These are phyloP conservation scores for Peniophora sp. DNA, from an alignment of 1,284 basidiomycete species.

Conservation along the genomic window DNA sequence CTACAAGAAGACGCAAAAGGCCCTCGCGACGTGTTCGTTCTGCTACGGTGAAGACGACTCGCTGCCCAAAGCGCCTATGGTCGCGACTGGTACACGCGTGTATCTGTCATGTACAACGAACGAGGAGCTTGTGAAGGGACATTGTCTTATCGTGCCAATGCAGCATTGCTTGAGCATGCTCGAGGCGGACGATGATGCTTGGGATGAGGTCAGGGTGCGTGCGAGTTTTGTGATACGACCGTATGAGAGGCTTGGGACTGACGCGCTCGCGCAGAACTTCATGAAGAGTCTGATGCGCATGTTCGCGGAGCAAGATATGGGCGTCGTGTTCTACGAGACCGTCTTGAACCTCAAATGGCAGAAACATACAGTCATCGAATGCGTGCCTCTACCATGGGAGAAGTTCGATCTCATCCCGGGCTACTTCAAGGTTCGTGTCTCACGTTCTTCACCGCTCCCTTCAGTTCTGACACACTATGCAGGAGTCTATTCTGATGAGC, in stretches of 20 bases:
- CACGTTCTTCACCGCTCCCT: constrained; percentile 4
- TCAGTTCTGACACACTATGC: neutral
- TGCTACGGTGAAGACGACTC: constrained; percentile 87
- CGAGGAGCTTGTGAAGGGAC: constrained; percentile 84
- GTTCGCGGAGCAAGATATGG: constrained; percentile 84
- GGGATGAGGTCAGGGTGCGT: constrained; percentile 89
- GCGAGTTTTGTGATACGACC: neutral
- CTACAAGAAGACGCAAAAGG: constrained; percentile 91
- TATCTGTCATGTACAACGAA: constrained; percentile 84
- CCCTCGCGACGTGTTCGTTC: constrained; percentile 77
- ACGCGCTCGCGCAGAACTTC: constrained; percentile 66
- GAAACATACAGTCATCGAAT: constrained; percentile 89
- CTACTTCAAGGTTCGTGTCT: constrained; percentile 86
- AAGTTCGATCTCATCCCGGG: constrained; percentile 82
- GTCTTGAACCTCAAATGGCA: constrained; percentile 82
- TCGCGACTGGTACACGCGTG: constrained; percentile 84
- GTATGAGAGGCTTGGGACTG: constrained; percentile 1
- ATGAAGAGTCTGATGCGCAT: constrained; percentile 98
- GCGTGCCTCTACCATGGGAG: constrained; percentile 82
- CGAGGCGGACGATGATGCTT: constrained; percentile 95
- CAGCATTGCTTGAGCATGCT: constrained; percentile 88
- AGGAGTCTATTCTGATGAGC: constrained; percentile 88
- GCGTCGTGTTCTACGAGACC: constrained; percentile 92
- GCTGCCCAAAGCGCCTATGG: constrained; percentile 75
- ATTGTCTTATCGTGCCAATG: constrained; percentile 93